Evolutionary conservation across 2,329 filamentous ascomycete genomes (phyloP).

Genomic region (Hypoxylon sp.): DNA sequence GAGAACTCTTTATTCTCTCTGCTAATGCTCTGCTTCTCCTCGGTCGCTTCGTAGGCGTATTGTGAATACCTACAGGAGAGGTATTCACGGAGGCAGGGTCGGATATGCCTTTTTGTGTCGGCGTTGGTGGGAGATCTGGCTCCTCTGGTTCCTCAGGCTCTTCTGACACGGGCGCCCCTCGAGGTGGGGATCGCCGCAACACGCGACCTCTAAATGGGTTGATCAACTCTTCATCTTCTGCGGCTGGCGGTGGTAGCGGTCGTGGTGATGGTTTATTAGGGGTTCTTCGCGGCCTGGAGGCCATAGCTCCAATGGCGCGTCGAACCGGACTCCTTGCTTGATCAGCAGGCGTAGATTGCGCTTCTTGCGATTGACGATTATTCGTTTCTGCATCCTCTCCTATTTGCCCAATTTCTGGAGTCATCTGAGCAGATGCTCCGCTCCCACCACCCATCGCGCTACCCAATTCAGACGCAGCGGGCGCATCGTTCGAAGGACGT

Average conservation of each 20-base stretch:
- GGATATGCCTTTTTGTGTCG: constrained; percentile 56
- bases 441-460: constrained; percentile 39
- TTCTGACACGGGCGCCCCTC: constrained; percentile 50
- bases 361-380: constrained; percentile 4
- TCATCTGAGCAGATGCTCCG: constrained; percentile 41
- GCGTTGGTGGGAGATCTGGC: constrained; percentile 70
- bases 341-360: constrained; percentile 13
- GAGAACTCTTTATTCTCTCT: constrained; percentile 56
- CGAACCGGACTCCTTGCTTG: constrained; percentile 34
- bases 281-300: constrained; percentile 51
- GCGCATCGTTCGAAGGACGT: constrained; percentile 26
- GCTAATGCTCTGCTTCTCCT: constrained; percentile 53
- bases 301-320: constrained; percentile 47
- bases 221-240: constrained; percentile 54
- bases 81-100: constrained; percentile 62
- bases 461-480: constrained; percentile 35
- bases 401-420: constrained; percentile 34
- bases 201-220: constrained; percentile 53
- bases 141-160: constrained; percentile 61
- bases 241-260: constrained; percentile 57
- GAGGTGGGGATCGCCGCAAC: constrained; percentile 50
- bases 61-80: constrained; percentile 67
- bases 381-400: constrained; percentile 10
- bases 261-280: constrained; percentile 55
- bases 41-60: constrained; percentile 62